phyloP scores from a whole-genome alignment of 176 grass and related monocot genomes.

The Oryza longistaminata region DNA sequence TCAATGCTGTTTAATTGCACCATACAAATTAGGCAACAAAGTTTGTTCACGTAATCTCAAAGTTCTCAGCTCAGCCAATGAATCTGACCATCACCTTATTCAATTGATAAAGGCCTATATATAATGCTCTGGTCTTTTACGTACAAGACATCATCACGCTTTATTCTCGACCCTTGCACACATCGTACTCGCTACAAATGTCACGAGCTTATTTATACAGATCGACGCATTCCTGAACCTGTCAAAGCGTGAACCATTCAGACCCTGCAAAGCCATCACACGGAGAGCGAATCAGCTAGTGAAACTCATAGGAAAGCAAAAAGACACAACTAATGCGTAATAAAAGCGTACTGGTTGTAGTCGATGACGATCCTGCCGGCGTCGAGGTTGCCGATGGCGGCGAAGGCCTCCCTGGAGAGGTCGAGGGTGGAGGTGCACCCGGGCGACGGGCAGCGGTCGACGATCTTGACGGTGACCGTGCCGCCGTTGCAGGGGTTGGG shows the following conservation, averaged over 20 bases:
- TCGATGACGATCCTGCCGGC: conserved; percentile 59
- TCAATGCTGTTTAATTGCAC: too few relatives aligned
- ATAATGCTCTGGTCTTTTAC: background rate
- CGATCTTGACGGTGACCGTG: conserved; percentile 49
- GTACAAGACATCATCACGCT: background rate
- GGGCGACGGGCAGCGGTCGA: conserved; percentile 51
- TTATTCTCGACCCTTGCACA: background rate
- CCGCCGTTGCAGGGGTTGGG: conserved; percentile 50
- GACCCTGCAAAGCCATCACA: conserved; percentile 10
- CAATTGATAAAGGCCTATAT: too few relatives aligned
- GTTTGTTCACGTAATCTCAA: background rate
- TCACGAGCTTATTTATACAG: background rate
- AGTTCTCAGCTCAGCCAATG: background rate
- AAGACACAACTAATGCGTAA: too few relatives aligned
- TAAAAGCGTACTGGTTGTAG: conserved; percentile 30
- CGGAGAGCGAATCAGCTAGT: background rate
- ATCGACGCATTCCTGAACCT: background rate
- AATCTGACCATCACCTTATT: background rate
- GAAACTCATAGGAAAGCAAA: background rate
- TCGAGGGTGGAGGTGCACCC: conserved; percentile 46
- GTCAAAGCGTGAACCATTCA: background rate
- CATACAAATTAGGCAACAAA: background rate
- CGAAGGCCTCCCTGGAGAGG: conserved; percentile 54
- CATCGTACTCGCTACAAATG: background rate
- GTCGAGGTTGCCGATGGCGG: conserved; percentile 37